Evolutionary conservation across 2,329 filamentous ascomycete genomes (phyloP).

Genomic region (Fusarium irregulare): DNA sequence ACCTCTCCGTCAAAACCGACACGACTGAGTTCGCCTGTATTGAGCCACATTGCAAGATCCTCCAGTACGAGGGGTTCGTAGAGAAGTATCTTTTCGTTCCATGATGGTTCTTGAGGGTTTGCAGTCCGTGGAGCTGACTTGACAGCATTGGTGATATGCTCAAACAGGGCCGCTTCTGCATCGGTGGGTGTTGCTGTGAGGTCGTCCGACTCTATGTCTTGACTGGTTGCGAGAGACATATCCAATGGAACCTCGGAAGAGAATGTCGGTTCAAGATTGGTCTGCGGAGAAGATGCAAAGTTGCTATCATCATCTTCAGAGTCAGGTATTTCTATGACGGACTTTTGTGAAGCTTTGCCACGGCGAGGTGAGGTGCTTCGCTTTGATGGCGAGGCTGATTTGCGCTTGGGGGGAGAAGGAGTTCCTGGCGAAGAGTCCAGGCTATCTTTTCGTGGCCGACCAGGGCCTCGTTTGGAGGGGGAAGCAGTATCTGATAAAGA

Average conservation of each 20-base stretch:
- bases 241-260: slow-evolving; percentile 58
- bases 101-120: slow-evolving; percentile 69
- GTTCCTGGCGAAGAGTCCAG: slow-evolving; percentile 7
- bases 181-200: slow-evolving; percentile 54
- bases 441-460: slow-evolving; percentile 56
- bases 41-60: slow-evolving; percentile 86
- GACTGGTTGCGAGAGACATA: slow-evolving; percentile 57
- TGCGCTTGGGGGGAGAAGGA: slow-evolving; percentile 16
- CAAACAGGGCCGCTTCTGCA: slow-evolving; percentile 60
- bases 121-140: slow-evolving; percentile 61
- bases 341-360: slow-evolving; percentile 21
- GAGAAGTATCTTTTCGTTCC: slow-evolving; percentile 93
- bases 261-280: slow-evolving; percentile 54
- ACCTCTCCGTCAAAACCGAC: slow-evolving; percentile 75
- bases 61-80: slow-evolving; percentile 93
- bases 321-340: slow-evolving; percentile 63
- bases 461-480: slow-evolving; percentile 52
- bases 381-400: slow-evolving; percentile 19
- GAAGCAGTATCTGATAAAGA: slow-evolving; percentile 5
- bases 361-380: slow-evolving; percentile 29
- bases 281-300: slow-evolving; percentile 49
- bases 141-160: slow-evolving; percentile 66
- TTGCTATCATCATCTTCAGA: slow-evolving; percentile 56
- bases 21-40: slow-evolving; percentile 72
- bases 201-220: slow-evolving; percentile 60